These are phyloP conservation scores for Tylopilus subfusipes DNA, from an alignment of 768 basidiomycete genomes.

Conservation along the genomic window DNA sequence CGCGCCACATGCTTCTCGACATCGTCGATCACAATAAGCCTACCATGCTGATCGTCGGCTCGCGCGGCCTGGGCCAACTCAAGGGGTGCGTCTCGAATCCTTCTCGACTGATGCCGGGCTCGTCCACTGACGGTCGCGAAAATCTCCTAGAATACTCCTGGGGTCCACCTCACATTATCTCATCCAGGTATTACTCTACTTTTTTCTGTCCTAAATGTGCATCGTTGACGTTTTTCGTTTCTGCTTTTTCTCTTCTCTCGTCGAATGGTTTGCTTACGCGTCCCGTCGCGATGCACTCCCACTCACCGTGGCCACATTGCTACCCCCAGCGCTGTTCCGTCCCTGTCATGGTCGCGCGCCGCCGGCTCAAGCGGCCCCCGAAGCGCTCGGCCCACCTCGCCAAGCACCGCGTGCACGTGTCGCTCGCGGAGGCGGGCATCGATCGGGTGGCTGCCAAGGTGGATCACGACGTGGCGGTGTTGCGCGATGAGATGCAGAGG, in stretches of 20 bases:
- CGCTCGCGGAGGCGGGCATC: constrained; percentile 81
- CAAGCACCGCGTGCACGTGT: constrained; percentile 76
- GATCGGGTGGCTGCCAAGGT: constrained; percentile 85
- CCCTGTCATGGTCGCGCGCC: constrained; percentile 94
- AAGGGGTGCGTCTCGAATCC: constrained; percentile 64
- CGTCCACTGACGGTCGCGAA: background rate
- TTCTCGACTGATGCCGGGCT: too few species aligned
- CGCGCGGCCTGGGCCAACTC: constrained; percentile 82
- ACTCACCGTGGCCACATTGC: too few species aligned
- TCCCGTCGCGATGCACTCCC: too few species aligned
- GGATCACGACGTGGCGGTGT: constrained; percentile 77
- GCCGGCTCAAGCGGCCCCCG: constrained; percentile 84
- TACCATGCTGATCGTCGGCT: constrained; percentile 91
- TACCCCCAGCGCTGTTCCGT: constrained; percentile 76
- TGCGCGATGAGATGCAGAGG: constrained; percentile 73
- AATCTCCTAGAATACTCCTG: constrained; percentile 66
- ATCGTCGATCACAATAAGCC: constrained; percentile 86
- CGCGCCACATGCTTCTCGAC: constrained; percentile 86
- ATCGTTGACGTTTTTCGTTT: background rate
- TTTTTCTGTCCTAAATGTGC: background rate
- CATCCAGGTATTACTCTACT: constrained; percentile 54
- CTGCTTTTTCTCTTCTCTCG: background rate
- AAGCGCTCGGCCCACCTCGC: constrained; percentile 77
- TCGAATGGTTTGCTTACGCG: too few species aligned
- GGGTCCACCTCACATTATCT: constrained; percentile 96